Base-by-base conservation (phyloP, 768 basidiomycete species). In the Rhizopogon salebrosus region DNA sequence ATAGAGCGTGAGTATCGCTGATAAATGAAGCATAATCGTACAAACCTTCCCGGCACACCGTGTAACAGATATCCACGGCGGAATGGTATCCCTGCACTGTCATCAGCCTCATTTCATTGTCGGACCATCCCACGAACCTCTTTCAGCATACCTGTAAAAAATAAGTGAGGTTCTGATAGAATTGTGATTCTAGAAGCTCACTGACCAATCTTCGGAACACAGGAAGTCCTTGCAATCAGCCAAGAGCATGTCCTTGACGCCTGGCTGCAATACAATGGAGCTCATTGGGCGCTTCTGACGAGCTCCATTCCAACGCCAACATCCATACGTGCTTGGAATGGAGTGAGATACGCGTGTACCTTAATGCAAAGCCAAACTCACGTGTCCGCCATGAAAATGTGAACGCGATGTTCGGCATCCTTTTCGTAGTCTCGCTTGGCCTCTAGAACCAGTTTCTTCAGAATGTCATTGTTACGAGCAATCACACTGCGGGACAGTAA, bases 341-440 rank as follows among this genome's bases (percentile, higher is more conserved):
- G 41, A 49, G 29, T 20, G 16, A 42, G 39, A 6, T 23, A 23
- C 23, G 37, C 22, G 1, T 55, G 54, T 57, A 57, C 50, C 52
- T 60, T 43, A 60, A 54, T 52, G 54, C 54, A 48, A 31, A 41
- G 41, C 36, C 48, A 38, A 43, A 72, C 86, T 79, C 79, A 91
- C 88, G 86, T 86, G 72, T 93, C 92, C 31, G 88, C 89, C 72
- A 92, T 76, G 69, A 86, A 93, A 54, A 93, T 92, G 60, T 92
- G 89, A 46, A 94, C 89, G 54, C 89, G 86, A 63, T 92, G 89
- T 59, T 90, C 87, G 53, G 90, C 89, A 67, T 94, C 92, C 70
- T 91, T 92, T 70, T 92, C 89, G 60, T 92, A 93, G 56, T 89
- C 87, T 48, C 83, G 82, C 72, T 92, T 92, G 24, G 91, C 91